phyloP scores from a whole-genome alignment of 306 rosid genomes.

The Rosa chinensis region DNA sequence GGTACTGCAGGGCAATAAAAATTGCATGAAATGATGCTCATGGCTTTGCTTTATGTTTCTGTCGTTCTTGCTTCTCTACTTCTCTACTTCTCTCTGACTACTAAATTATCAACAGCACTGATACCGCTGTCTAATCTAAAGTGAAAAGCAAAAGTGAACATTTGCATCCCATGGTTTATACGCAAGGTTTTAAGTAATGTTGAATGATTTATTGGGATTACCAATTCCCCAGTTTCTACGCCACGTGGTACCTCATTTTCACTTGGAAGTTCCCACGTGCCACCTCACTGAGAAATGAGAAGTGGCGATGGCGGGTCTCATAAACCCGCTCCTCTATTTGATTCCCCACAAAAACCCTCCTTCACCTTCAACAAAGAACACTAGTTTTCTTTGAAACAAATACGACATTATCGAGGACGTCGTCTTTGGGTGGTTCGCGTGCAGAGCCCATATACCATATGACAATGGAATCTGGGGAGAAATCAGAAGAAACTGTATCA shows the following conservation, averaged over 20 bases:
- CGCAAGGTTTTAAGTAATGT: not conserved
- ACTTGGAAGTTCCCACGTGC: not conserved
- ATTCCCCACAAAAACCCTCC: not conserved
- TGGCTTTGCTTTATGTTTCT: constrained; percentile 28
- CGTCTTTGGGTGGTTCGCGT: not conserved
- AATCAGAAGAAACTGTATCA: constrained; percentile 9
- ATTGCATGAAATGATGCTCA: constrained; percentile 12
- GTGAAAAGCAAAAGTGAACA: not conserved
- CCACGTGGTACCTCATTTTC: no score
- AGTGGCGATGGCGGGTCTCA: not conserved
- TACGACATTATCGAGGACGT: not conserved
- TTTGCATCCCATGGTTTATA: not conserved
- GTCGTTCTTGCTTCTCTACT: constrained; percentile 19
- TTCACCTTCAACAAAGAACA: not conserved
- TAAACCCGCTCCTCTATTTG: not conserved
- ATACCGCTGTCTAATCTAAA: not conserved
- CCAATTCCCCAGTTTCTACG: no score
- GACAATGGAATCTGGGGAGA: constrained; percentile 20
- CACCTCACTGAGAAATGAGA: not conserved
- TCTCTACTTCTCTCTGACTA: constrained; percentile 14
- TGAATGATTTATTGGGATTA: no score
- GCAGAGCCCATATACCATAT: not conserved
- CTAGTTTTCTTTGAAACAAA: not conserved
- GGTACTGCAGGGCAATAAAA: constrained; percentile 13
- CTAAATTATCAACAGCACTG: not conserved